phyloP scores from a whole-genome alignment of 2,329 filamentous ascomycete species.

The Calycina marina region DNA sequence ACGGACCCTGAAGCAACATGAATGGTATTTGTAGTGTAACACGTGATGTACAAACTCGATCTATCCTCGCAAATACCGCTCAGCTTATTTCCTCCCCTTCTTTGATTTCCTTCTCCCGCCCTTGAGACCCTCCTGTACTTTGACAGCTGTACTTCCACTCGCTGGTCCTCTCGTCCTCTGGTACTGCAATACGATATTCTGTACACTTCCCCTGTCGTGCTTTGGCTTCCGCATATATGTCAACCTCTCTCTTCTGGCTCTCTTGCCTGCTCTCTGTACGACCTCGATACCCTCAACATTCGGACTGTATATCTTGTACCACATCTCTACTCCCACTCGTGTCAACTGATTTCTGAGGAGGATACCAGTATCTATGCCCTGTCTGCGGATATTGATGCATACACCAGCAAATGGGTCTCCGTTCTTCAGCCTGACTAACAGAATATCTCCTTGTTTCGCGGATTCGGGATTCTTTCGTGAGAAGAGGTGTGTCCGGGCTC shows the following conservation, averaged over 20 bases:
- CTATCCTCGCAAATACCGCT: too few species aligned
- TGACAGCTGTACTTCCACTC: slow-evolving; percentile 18
- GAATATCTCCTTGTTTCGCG: slow-evolving; percentile 74
- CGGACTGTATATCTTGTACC: slow-evolving; percentile 89
- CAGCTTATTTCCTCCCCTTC: slow-evolving; percentile 14
- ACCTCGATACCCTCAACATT: slow-evolving; percentile 85
- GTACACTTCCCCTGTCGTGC: slow-evolving; percentile 78
- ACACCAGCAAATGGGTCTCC: slow-evolving; percentile 85
- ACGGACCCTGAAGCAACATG: too few species aligned
- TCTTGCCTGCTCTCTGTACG: slow-evolving; percentile 72
- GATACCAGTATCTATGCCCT: slow-evolving; percentile 81
- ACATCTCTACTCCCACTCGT: slow-evolving; percentile 86
- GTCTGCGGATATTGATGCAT: slow-evolving; percentile 70
- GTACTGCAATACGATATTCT: slow-evolving; percentile 60
- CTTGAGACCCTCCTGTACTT: slow-evolving; percentile 11
- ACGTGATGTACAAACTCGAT: too few species aligned
- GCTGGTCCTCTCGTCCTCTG: slow-evolving; percentile 35
- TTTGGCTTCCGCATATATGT: slow-evolving; percentile 82
- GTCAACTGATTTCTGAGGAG: slow-evolving; percentile 77
- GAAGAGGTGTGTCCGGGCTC: slow-evolving; percentile 71
- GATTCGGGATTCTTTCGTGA: slow-evolving; percentile 61
- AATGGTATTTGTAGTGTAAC: too few species aligned
- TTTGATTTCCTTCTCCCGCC: slow-evolving; percentile 17
- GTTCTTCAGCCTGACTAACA: slow-evolving; percentile 74
- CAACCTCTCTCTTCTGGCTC: slow-evolving; percentile 72